Base-by-base conservation (phyloP, 2,329 filamentous ascomycete species). In the Fusarium palustre region DNA sequence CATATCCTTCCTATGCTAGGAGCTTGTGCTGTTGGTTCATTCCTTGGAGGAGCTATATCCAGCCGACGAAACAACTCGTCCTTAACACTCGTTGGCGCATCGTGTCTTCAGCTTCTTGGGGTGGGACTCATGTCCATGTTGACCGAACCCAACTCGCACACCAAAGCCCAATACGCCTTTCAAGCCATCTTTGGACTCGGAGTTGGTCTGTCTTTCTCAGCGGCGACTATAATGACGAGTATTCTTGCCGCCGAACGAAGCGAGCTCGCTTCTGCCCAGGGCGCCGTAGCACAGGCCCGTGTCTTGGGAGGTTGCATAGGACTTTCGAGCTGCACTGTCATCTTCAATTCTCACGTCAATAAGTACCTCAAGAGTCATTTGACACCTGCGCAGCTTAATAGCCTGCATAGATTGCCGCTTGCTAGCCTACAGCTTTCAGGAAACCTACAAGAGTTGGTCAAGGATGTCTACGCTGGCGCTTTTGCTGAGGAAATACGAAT, bases 301-400 rank as follows among this genome's bases (percentile, higher is more conserved):
- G 85, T 90, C 0, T 77, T 90, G 3, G 88, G 88, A 2, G 88
- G 88, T 4, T 85, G 85, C 38, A 80, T 90, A 30, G 88, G 88
- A 2, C 80, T 90, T 43, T 84, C 87, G 0, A 75, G 85, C 25
- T 88, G 87, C 67, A 88, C 85, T n/a, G 83, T 88, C 16, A 81
- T 90, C 13, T 85, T 88, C 75, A 87, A 87, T 71, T 70, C 76
- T 33, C 79, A 80, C 55, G 79, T 82, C 42, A 79, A 82, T 45
- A 66, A 69, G 30, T 74, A 79, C 36, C 76, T 87, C 13, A 71
- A 76, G 15, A 67, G 69, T 28, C 68, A 76, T 31, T 72, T 86
- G 56, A 79, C 78, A 13, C 55, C 74, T 5, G 63, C 73, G 13
- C 79, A 85, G 55, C 74, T 85, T n/a, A 75, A 76, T 11, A 75